phyloP scores from a whole-genome alignment of 768 basidiomycete genomes.

The Amyloporia xantha region DNA sequence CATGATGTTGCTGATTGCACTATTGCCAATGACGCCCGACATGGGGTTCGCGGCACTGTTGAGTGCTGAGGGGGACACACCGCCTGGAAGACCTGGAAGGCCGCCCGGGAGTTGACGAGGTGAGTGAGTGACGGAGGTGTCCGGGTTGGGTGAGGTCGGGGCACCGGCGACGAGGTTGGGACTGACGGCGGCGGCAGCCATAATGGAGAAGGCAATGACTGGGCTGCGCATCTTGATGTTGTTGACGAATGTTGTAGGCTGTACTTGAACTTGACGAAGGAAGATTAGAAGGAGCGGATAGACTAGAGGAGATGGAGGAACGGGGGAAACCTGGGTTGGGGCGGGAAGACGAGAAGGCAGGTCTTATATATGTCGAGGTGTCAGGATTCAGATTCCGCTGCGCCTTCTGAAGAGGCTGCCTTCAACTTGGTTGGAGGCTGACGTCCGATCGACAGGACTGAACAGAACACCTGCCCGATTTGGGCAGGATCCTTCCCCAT shows the following conservation, averaged over 20 bases:
- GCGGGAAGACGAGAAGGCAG: not conserved
- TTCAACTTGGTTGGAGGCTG: not conserved
- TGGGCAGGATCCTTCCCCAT: conserved; percentile 1
- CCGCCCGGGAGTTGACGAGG: not conserved
- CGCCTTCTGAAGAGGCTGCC: conserved; percentile 17
- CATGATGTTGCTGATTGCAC: not conserved
- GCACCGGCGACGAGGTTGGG: conserved; percentile 22
- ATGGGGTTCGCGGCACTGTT: not conserved
- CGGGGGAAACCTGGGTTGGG: conserved; percentile 13
- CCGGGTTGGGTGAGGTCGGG: conserved; percentile 19
- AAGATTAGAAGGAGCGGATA: conserved; percentile 20
- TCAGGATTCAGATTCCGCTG: conserved; percentile 19
- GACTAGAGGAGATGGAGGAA: conserved; percentile 17
- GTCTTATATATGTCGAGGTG: conserved; percentile 15
- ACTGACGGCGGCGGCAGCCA: conserved; percentile 26
- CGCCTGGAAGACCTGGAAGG: not conserved
- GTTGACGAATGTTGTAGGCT: conserved; percentile 7
- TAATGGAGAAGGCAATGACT: conserved; percentile 24
- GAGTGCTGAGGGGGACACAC: not conserved
- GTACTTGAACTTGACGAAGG: conserved; percentile 10
- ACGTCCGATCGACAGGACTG: conserved; percentile 8
- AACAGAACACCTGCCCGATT: conserved; percentile 8
- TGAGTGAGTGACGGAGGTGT: conserved; percentile 8
- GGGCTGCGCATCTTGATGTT: conserved; percentile 25
- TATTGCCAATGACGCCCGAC: not conserved